phyloP scores from a whole-genome alignment of 2,329 filamentous ascomycete genomes.

The Cryphonectria japonica region DNA sequence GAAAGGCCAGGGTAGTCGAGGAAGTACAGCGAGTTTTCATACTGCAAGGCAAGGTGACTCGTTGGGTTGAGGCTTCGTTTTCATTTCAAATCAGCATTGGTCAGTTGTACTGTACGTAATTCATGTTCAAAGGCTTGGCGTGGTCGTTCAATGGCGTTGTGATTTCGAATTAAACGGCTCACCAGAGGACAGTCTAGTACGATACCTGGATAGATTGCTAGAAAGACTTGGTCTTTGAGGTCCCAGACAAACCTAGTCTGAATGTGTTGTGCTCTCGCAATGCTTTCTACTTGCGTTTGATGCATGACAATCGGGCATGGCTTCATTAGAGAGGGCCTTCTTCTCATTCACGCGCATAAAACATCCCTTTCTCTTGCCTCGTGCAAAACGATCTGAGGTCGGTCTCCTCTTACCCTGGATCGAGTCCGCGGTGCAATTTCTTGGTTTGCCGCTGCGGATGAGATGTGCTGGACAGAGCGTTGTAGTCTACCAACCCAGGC shows the following conservation, averaged over 20 bases:
- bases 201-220: not conserved
- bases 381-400: not conserved
- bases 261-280: not conserved
- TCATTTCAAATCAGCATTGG: not conserved
- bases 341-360: not conserved
- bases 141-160: not conserved
- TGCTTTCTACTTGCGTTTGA: not conserved
- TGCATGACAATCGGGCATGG: not conserved
- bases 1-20: slow-evolving; percentile 7
- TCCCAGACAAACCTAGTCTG: not conserved
- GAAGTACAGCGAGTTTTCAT: slow-evolving; percentile 23
- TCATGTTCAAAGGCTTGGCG: not conserved
- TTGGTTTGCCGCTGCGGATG: not conserved
- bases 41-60: slow-evolving; percentile 17
- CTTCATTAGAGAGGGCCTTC: not conserved
- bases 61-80: not conserved
- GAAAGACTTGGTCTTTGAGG: not conserved
- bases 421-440: not conserved
- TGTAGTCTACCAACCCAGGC: not conserved
- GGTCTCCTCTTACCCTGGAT: not conserved
- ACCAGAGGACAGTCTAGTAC: not conserved
- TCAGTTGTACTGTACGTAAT: not conserved
- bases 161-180: not conserved
- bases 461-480: not conserved
- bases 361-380: not conserved